Base-by-base conservation (phyloP, 2,329 filamentous ascomycete species). In the Nemania sp. region DNA sequence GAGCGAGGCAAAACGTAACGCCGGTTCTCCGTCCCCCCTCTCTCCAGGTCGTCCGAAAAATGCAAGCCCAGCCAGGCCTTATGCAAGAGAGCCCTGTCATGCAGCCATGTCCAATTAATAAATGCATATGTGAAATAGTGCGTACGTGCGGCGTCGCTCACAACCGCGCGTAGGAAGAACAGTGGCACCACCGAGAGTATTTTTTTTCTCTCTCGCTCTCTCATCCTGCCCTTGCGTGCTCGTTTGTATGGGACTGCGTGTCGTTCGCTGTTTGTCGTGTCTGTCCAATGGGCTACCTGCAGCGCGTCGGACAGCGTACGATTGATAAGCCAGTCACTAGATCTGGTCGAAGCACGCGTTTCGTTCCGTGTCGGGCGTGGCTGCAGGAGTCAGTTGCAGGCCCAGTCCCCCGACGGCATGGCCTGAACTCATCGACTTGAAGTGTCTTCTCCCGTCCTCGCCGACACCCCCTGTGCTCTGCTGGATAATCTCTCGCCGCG, bases 351-450 rank as follows among this genome's bases (percentile, higher is more conserved):
- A 68, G 6, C 67, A 59, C 45, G 64, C 34, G 25, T 37, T 49
- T 29, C 59, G 55, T 62, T 66, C 64, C 50, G 66, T 58, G 29
- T 62, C 25, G 43, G 77, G 77, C 52, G 77, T 79, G 20, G 78
- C 76, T 57, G 68, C 72, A 32, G 78, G 78, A n/a, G 78, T 80
- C 51, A 78, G 65, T 60, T 75, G 75, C 32, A 78, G 69, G 18
- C 73, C 76, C 40, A 76, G 68, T n/a, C 77, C 75, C n/a, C 76
- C 59, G 20, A 78, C 69, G 29, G 77, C 75, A 51, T 74, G 67
- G 18, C 75, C 77, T 25, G 74, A 72, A 55, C 76, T 79, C 71
- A 75, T 74, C 57, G 75, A 78, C 60, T 74, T 75, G 63, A 73
- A 67, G 65, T 75, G 73, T 47, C 68, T 75, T 65, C 62, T 69